Evolutionary conservation across 1,139 yeast genomes (phyloP).

Genomic region (Candida smagusa): DNA sequence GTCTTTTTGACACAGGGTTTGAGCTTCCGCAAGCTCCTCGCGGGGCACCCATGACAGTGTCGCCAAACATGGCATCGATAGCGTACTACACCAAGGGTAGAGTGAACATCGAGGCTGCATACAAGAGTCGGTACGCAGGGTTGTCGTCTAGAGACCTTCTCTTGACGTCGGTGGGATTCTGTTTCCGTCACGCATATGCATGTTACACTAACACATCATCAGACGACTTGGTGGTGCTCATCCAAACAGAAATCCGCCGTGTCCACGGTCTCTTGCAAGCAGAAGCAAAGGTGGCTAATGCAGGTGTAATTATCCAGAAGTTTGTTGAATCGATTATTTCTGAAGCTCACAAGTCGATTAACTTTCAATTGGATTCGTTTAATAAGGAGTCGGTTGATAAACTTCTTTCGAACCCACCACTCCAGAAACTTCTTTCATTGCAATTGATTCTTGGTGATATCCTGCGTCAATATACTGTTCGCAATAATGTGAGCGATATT

Average conservation of each 20-base stretch:
- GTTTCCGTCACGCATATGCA: slow-evolving; percentile 62
- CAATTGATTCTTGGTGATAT: slow-evolving; percentile 67
- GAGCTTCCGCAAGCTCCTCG: slow-evolving; percentile 29
- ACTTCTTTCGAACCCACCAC: slow-evolving; percentile 67
- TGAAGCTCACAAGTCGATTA: slow-evolving; percentile 68
- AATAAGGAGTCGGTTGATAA: slow-evolving; percentile 69
- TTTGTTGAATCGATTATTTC: slow-evolving; percentile 47
- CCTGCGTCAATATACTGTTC: slow-evolving; percentile 9
- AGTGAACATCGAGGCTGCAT: slow-evolving; percentile 30
- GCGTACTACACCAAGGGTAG: slow-evolving; percentile 28
- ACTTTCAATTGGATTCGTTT: slow-evolving; percentile 61
- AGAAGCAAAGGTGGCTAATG: slow-evolving; percentile 11
- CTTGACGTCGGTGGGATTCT: slow-evolving; percentile 55
- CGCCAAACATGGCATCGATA: slow-evolving; percentile 58
- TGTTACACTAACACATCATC: slow-evolving; percentile 62
- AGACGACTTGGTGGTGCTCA: slow-evolving; percentile 63
- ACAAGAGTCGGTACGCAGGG: slow-evolving; percentile 17
- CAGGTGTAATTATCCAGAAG: slow-evolving; percentile 9
- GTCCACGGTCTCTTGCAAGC: slow-evolving; percentile 13
- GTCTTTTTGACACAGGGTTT: slow-evolving; percentile 60
- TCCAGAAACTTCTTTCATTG: slow-evolving; percentile 61
- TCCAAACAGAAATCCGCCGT: slow-evolving; percentile 43
- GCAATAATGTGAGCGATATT: slow-evolving; percentile 45
- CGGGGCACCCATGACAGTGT: slow-evolving; percentile 32
- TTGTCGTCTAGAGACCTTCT: slow-evolving; percentile 30